A percentile compares a stretch with the other conserved stretches of the same genome.
Conservation (phyloP, 164 flowering plant species). For the Magnolia sinica region DNA sequence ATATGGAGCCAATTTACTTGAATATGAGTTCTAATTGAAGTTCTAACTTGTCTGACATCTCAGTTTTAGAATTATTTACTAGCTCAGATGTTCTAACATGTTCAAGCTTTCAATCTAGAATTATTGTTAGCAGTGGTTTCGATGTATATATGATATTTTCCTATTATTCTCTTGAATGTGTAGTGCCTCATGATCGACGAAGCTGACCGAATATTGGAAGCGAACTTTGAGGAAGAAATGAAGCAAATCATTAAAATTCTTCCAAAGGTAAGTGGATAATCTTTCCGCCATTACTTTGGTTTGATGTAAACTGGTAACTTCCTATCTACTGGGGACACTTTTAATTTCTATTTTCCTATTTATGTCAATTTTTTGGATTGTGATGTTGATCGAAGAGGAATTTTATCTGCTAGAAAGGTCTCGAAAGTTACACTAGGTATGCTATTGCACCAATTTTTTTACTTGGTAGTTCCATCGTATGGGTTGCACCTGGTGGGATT, state of each 20-base stretch:
- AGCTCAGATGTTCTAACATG: neutral
- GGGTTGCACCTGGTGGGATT: too few relatives aligned
- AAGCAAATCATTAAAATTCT: constrained; percentile 75
- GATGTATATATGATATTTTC: neutral
- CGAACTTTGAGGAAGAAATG: constrained; percentile 96
- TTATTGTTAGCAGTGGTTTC: neutral
- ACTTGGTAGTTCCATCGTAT: too few relatives aligned
- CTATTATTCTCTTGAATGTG: constrained; percentile 23
- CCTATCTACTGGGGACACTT: neutral
- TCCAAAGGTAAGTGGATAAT: constrained; percentile 58
- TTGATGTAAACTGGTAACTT: too few relatives aligned
- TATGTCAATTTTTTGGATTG: neutral
- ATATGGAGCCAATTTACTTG: neutral
- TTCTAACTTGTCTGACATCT: too few relatives aligned
- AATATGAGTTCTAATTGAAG: too few relatives aligned
- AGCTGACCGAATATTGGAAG: constrained; percentile 92
- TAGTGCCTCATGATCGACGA: constrained; percentile 96
- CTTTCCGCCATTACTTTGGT: neutral
- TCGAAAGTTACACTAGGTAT: neutral
- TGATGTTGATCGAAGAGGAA: neutral
- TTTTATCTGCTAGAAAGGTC: neutral
- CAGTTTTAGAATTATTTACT: too few relatives aligned
- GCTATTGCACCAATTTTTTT: neutral
- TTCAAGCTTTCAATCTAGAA: too few relatives aligned
- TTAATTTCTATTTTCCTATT: neutral